phyloP scores from a whole-genome alignment of 441 rosid genomes.

The Euphorbia schlechtendalii region DNA sequence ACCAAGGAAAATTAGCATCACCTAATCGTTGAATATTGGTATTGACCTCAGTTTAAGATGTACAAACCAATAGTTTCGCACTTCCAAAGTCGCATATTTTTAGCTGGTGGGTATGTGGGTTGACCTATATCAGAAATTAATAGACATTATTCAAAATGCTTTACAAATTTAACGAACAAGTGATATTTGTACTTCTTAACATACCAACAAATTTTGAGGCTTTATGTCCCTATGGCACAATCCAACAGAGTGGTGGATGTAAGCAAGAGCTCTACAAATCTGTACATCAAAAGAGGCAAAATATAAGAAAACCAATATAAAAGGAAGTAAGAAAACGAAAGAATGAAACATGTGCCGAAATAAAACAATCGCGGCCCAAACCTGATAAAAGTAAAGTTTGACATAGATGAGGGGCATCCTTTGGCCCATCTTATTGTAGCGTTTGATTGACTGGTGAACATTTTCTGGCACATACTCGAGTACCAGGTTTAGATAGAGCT shows the following conservation, averaged over 20 bases:
- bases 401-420: conserved; percentile 63
- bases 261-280: conserved; percentile 48
- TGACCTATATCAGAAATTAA: conserved; percentile 44
- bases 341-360: neutral
- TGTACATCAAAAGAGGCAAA: conserved; percentile 6
- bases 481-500: conserved; percentile 67
- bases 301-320: neutral
- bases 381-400: conserved; percentile 70
- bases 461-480: conserved; percentile 79
- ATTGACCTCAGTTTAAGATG: neutral
- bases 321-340: neutral
- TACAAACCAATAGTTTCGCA: conserved; percentile 90
- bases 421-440: conserved; percentile 58
- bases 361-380: conserved; percentile 11
- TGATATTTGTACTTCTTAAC: neutral
- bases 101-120: conserved; percentile 93
- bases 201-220: conserved; percentile 48
- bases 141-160: neutral
- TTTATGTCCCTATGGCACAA: conserved; percentile 49
- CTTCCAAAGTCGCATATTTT: conserved; percentile 95
- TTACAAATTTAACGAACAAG: neutral
- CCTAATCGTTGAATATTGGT: neutral
- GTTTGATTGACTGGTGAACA: conserved; percentile 59
- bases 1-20: conserved; percentile 12
- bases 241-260: conserved; percentile 40